Base-by-base conservation (phyloP, 352 stramenopile genomes). In the Globisporangium ultimum region DNA sequence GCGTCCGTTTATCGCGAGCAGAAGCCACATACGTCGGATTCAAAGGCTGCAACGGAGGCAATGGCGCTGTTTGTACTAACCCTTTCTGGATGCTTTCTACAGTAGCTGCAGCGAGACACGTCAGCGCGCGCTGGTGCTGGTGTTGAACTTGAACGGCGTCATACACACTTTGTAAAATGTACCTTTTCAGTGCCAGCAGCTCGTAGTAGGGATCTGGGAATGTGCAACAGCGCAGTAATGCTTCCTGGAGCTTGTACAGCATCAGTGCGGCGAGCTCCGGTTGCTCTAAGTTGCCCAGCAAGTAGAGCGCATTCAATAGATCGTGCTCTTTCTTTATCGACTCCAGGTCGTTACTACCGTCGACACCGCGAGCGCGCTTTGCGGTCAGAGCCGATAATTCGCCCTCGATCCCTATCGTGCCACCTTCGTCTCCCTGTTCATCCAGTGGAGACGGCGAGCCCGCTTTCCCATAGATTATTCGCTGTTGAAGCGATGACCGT, bases 81-180 rank as follows among this genome's bases (percentile, higher is more conserved):
- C 40, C 53, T 10, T 56, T 41, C 15, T 56, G 53, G 11, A 57
- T 51, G 34, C 40, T 75, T 18, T 45, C 42, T n/a, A 60, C 48
- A 17, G 32, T 45, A 3, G 48, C 28, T 2, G 36, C 18, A 18
- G 53, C 53, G 13, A 63, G 13, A 17, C 45, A 34, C 5, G 68
- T 18, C 4, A 61, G 51, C 13, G 66, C 47, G 28, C 67, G 66
- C 41, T 72, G 63, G 40, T 85, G 77, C 32, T 84, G 74, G 40
- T 85, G 77, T 36, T 84, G 74, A 13, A 63, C 40, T 0, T 63
- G 58, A 7, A 86, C 67, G 0, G 79, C 78, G 5, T 84, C 78
- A 45, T 86, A 73, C 40, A 93, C 73, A 24, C 70, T 81, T 0
- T 72, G 68, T 38, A 93, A 62, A 48, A 93, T 81, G 32, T 85